Percentiles rank a stretch among this genome's conserved stretches.
phyloP scores from a whole-genome alignment of 768 basidiomycete genomes.

The Mycena metata region DNA sequence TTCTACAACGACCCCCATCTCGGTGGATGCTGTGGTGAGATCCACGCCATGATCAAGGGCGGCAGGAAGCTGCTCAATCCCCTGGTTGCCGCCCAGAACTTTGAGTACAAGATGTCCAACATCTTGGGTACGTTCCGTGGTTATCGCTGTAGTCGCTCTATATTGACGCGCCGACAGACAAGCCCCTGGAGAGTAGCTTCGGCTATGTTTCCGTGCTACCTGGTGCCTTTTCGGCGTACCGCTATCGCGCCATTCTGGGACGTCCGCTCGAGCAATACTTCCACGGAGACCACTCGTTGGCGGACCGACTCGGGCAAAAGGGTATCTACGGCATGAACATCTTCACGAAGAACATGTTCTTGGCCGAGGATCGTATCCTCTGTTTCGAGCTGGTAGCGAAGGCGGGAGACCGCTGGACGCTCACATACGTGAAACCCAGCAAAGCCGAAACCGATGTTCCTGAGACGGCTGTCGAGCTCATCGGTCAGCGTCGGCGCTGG shows the following conservation, averaged over 20 bases:
- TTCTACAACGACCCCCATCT: conserved; percentile 85
- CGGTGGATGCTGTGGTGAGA: conserved; percentile 94
- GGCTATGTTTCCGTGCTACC: conserved; percentile 96
- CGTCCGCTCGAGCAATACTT: conserved; percentile 89
- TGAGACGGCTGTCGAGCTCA: conserved; percentile 91
- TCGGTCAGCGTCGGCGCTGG: conserved; percentile 97
- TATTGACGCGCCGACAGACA: conserved; percentile 63
- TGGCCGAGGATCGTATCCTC: conserved; percentile 96
- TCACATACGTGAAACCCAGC: conserved; percentile 92
- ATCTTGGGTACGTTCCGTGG: conserved; percentile 73
- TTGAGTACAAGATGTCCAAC: conserved; percentile 99
- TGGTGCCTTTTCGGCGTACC: conserved; percentile 97
- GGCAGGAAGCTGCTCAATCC: conserved; percentile 94
- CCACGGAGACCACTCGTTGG: conserved; percentile 90
- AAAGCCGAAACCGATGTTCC: conserved; percentile 98
- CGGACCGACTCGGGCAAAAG: conserved; percentile 91
- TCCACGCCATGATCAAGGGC: conserved; percentile 96
- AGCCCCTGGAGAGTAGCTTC: conserved; percentile 95
- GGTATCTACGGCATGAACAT: conserved; percentile 98
- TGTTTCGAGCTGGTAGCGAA: conserved; percentile 98
- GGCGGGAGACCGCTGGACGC: conserved; percentile 86
- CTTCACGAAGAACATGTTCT: conserved; percentile 94
- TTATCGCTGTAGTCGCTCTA: background rate
- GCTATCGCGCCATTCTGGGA: conserved; percentile 93
- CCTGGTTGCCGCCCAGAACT: conserved; percentile 94